phyloP scores from a whole-genome alignment of 441 rosid genomes.

The Arabidopsis hybrid region DNA sequence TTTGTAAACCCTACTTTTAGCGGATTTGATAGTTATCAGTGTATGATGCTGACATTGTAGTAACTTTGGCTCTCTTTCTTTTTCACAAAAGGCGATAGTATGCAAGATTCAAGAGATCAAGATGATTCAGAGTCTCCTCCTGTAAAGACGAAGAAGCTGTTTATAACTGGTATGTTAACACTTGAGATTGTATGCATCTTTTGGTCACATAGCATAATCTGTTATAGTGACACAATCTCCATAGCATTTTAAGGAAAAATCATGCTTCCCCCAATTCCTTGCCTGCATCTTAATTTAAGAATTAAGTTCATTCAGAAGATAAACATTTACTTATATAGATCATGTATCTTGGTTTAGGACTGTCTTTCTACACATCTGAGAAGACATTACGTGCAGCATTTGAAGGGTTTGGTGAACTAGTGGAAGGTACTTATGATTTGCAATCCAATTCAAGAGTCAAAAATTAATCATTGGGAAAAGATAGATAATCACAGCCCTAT shows the following conservation, averaged over 20 bases:
- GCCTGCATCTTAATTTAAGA: not conserved
- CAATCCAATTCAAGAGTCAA: not conserved
- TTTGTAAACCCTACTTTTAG: not conserved
- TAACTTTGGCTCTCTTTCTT: constrained; percentile 9
- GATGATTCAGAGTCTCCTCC: constrained; percentile 53
- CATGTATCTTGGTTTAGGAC: constrained; percentile 52
- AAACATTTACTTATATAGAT: constrained; percentile 15
- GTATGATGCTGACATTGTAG: not conserved
- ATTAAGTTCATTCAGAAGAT: not conserved
- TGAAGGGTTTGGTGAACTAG: constrained; percentile 90
- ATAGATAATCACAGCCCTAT: constrained; percentile 1
- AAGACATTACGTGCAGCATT: constrained; percentile 89
- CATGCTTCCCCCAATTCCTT: constrained; percentile 2
- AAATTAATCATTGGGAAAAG: not conserved
- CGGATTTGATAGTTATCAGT: not conserved
- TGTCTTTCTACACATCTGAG: constrained; percentile 96
- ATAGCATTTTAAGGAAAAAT: not conserved
- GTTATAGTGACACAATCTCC: not conserved
- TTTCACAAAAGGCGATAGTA: constrained; percentile 50
- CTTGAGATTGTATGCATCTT: constrained; percentile 12
- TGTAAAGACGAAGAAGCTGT: constrained; percentile 78
- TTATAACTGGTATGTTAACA: constrained; percentile 75
- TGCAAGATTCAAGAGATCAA: constrained; percentile 37
- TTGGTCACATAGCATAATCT: constrained; percentile 6
- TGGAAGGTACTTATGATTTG: constrained; percentile 61